Conservation (phyloP, 1,139 yeast species). For the Candida neerlandica region DNA sequence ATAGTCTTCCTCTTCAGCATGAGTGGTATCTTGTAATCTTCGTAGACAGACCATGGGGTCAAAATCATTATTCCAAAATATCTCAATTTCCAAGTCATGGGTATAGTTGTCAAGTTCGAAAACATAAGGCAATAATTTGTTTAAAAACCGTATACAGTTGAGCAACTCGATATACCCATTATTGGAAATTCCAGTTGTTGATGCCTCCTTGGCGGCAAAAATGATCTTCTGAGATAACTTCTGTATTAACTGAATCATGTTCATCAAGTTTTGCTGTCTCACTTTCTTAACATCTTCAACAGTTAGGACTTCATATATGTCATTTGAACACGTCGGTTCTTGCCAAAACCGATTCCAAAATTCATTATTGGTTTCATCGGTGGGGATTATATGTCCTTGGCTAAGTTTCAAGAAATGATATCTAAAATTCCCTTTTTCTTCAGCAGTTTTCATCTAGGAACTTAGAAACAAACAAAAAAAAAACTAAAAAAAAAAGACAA, state of each 20-base stretch:
- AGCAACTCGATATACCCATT: slow-evolving; percentile 30
- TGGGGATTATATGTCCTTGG: slow-evolving; percentile 52
- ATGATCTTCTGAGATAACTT: slow-evolving; percentile 37
- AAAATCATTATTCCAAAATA: slow-evolving; percentile 31
- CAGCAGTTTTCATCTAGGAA: slow-evolving; percentile 66
- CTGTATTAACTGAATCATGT: slow-evolving; percentile 56
- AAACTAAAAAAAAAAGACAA: not conserved
- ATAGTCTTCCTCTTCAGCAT: slow-evolving; percentile 13
- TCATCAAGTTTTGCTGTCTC: slow-evolving; percentile 57
- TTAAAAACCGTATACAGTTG: slow-evolving; percentile 66
- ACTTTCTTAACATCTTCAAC: slow-evolving; percentile 61
- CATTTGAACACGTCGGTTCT: slow-evolving; percentile 40
- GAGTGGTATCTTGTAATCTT: not conserved
- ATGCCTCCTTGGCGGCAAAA: slow-evolving; percentile 16
- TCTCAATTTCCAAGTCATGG: slow-evolving; percentile 38
- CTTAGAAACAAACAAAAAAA: not conserved
- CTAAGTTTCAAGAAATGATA: slow-evolving; percentile 66
- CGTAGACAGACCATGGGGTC: slow-evolving; percentile 13
- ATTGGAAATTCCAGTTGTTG: slow-evolving; percentile 4
- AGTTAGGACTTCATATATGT: slow-evolving; percentile 58
- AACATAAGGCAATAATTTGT: slow-evolving; percentile 67
- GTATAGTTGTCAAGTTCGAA: slow-evolving; percentile 51
- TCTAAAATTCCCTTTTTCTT: slow-evolving; percentile 63
- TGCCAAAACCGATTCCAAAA: slow-evolving; percentile 55
- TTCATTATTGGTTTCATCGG: slow-evolving; percentile 31